Conservation (phyloP, 2,329 filamentous ascomycete species). For the Penicillium sp. region DNA sequence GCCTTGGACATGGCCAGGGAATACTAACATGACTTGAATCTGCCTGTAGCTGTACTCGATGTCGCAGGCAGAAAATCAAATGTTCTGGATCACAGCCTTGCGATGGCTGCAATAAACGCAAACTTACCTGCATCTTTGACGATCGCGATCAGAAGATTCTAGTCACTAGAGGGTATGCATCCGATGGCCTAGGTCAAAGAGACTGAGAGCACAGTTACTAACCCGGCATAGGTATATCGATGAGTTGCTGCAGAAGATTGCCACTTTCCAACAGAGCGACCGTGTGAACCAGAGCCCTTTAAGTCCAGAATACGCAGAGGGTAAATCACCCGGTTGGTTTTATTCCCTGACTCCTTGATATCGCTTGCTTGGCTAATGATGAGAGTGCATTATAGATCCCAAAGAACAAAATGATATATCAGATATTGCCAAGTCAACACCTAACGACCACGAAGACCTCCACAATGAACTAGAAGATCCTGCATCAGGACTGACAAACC, state of each 20-base stretch:
- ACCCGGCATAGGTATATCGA: slow-evolving; percentile 41
- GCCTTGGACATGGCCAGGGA: too few relatives aligned
- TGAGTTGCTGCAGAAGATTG: slow-evolving; percentile 43
- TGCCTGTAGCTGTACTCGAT: slow-evolving; percentile 49
- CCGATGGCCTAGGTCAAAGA: neutral
- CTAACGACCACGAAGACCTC: slow-evolving; percentile 21
- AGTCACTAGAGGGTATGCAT: slow-evolving; percentile 53
- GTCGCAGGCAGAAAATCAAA: slow-evolving; percentile 55
- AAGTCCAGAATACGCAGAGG: slow-evolving; percentile 26
- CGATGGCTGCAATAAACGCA: slow-evolving; percentile 53
- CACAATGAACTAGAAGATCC: slow-evolving; percentile 34
- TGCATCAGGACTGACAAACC: slow-evolving; percentile 50
- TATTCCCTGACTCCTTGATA: neutral
- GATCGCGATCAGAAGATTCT: slow-evolving; percentile 58
- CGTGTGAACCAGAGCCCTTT: slow-evolving; percentile 26
- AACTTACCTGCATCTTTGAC: slow-evolving; percentile 52
- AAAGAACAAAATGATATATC: slow-evolving; percentile 30
- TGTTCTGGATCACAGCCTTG: slow-evolving; percentile 53
- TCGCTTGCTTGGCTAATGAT: neutral
- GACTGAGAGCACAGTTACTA: neutral
- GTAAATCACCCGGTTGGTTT: slow-evolving; percentile 24
- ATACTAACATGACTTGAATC: slow-evolving; percentile 10
- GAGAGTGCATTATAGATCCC: slow-evolving; percentile 19
- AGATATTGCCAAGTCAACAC: slow-evolving; percentile 24
- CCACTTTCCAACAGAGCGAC: slow-evolving; percentile 29